Percentiles rank a stretch among this genome's conserved stretches.
Evolutionary conservation across 2,329 filamentous ascomycete genomes (phyloP).

Genomic region (Diaporthe sp.): DNA sequence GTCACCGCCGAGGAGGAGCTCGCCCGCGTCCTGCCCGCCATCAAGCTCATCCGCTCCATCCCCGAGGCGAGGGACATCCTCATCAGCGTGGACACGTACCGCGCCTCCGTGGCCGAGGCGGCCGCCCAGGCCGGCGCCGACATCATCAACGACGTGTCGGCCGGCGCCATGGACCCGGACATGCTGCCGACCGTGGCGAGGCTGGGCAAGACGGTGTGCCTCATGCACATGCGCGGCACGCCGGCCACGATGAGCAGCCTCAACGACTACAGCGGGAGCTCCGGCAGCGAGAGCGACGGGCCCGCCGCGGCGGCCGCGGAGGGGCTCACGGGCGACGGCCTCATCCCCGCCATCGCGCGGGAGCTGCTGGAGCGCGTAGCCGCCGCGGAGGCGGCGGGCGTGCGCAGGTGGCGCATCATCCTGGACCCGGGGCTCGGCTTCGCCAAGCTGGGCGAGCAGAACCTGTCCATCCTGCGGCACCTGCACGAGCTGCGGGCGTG

Average conservation of each 20-base stretch:
- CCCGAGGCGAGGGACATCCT: constrained; percentile 74
- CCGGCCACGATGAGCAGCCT: constrained; percentile 84
- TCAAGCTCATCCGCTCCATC: constrained; percentile 78
- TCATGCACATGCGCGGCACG: constrained; percentile 96
- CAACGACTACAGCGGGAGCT: constrained; percentile 78
- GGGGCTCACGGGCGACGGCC: constrained; percentile 55
- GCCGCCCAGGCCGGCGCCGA: constrained; percentile 86
- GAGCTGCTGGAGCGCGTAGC: constrained; percentile 80
- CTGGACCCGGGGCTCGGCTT: constrained; percentile 96
- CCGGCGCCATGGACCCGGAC: constrained; percentile 79
- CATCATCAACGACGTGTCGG: constrained; percentile 95
- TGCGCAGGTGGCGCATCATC: constrained; percentile 93
- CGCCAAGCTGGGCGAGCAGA: constrained; percentile 86
- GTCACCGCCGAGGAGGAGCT: constrained; percentile 82
- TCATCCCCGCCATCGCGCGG: constrained; percentile 73
- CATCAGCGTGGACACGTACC: constrained; percentile 94
- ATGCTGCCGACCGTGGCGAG: constrained; percentile 88
- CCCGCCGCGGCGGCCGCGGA: background rate
- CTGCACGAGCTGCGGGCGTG: constrained; percentile 74
- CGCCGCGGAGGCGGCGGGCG: constrained; percentile 83
- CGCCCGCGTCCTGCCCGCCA: constrained; percentile 82
- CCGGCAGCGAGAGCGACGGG: constrained; percentile 65
- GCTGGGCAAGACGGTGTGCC: constrained; percentile 80
- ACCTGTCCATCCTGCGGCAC: constrained; percentile 81
- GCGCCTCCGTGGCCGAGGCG: constrained; percentile 82